Conservation (phyloP, 225 moss, liverwort and hornwort species). For the Pseudisothecium myosuroides region DNA sequence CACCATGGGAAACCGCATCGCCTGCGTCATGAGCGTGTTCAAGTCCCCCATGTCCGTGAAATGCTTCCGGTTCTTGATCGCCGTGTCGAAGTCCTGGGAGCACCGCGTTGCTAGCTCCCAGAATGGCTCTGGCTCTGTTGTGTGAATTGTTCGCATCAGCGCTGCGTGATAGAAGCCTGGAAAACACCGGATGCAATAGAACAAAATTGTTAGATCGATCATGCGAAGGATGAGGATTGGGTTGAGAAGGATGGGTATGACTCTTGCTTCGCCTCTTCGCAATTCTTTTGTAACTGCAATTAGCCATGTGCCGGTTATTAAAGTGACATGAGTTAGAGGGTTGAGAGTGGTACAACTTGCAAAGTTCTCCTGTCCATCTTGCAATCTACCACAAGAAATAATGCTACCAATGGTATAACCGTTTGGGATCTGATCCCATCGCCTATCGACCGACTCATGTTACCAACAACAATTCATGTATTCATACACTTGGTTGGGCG, state of each 20-base stretch:
- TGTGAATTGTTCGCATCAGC: slow-evolving; percentile 38
- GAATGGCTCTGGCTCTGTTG: slow-evolving; percentile 29
- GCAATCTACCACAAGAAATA: background rate
- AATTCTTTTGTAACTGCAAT: background rate
- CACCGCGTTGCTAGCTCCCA: slow-evolving; percentile 53
- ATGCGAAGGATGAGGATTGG: too few relatives aligned
- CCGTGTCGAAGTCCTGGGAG: slow-evolving; percentile 21
- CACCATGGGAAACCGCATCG: slow-evolving; percentile 46
- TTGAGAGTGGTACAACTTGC: background rate
- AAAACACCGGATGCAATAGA: background rate
- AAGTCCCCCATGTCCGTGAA: slow-evolving; percentile 74
- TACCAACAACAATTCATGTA: background rate
- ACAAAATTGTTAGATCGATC: background rate
- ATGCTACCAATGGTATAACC: background rate
- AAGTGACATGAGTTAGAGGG: background rate
- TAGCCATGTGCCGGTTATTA: background rate
- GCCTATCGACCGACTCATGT: background rate
- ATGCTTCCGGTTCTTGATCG: slow-evolving; percentile 47
- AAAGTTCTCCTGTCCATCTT: background rate
- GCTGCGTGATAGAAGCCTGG: slow-evolving; percentile 62
- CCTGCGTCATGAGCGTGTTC: slow-evolving; percentile 55
- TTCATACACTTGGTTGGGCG: background rate
- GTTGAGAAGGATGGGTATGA: background rate
- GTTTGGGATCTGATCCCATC: background rate
- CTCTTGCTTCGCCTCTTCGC: background rate